phyloP scores from a whole-genome alignment of 176 grass and related monocot species.

The Triticum aestivum region DNA sequence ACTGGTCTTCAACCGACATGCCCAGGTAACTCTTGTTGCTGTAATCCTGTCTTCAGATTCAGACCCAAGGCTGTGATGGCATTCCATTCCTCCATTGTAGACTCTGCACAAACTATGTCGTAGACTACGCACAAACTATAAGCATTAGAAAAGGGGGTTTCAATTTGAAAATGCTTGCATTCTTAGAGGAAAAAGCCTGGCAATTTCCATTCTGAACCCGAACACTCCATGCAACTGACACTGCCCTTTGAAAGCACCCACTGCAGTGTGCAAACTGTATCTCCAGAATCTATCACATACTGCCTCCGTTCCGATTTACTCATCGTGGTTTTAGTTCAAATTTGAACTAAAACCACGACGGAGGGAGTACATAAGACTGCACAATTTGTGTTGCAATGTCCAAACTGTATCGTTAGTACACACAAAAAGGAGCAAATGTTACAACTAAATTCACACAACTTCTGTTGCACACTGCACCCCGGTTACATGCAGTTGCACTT shows the following conservation, averaged over 20 bases:
- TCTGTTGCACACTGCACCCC: not conserved
- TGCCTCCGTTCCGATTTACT: no score
- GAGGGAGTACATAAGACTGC: not conserved
- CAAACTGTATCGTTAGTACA: not conserved
- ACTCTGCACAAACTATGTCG: not conserved
- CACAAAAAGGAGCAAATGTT: not conserved
- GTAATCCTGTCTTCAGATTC: not conserved
- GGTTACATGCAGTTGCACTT: not conserved
- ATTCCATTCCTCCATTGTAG: not conserved
- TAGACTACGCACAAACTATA: not conserved
- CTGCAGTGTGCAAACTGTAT: not conserved
- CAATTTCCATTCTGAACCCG: not conserved
- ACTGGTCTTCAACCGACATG: conserved; percentile 68
- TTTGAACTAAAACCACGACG: no score
- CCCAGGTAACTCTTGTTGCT: conserved; percentile 56
- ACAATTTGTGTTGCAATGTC: not conserved
- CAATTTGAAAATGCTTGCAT: not conserved
- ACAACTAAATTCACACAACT: not conserved
- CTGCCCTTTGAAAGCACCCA: not conserved
- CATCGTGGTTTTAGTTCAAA: no score
- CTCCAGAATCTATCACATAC: not conserved
- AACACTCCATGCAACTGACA: not conserved
- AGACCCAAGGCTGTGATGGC: not conserved
- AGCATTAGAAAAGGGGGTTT: not conserved
- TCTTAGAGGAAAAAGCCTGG: no score